A percentile compares a stretch with the other conserved stretches of the same genome.
Evolutionary conservation across 2,329 filamentous ascomycete genomes (phyloP).

Genomic region (Epicoccum nigrum): DNA sequence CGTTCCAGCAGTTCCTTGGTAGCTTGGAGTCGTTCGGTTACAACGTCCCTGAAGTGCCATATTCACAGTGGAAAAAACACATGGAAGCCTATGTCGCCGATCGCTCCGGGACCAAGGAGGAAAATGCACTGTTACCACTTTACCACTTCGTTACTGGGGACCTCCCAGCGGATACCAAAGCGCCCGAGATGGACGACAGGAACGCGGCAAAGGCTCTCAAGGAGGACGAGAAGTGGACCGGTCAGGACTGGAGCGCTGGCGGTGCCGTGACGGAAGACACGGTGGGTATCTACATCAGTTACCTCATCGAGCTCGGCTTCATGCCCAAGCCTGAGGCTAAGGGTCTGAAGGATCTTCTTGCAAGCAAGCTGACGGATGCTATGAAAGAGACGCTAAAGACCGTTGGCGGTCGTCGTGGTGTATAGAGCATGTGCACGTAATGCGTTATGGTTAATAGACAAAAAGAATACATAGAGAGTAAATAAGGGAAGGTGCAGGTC

Average conservation of each 20-base stretch:
- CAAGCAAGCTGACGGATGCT: conserved; percentile 35
- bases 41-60: conserved; percentile 68
- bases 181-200: conserved; percentile 74
- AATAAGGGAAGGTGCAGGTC: too few relatives aligned
- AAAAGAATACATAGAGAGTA: neutral
- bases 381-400: conserved; percentile 45
- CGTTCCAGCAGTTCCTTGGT: conserved; percentile 78
- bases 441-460: neutral
- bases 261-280: conserved; percentile 64
- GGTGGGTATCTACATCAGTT: conserved; percentile 68
- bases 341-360: conserved; percentile 35
- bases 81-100: conserved; percentile 71
- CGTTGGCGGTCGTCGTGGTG: conserved; percentile 40
- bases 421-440: conserved; percentile 16
- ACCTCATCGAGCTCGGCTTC: conserved; percentile 68
- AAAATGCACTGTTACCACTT: conserved; percentile 72
- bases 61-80: conserved; percentile 70
- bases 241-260: conserved; percentile 62
- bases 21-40: conserved; percentile 76
- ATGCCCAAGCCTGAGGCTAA: conserved; percentile 52
- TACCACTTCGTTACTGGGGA: conserved; percentile 75
- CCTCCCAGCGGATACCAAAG: conserved; percentile 71
- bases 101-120: conserved; percentile 63
- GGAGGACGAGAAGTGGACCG: conserved; percentile 66
- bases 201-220: conserved; percentile 71